A percentile compares a stretch with the other conserved stretches of the same genome.
Conservation (phyloP, 768 basidiomycete genomes). For the Russula emetica region DNA sequence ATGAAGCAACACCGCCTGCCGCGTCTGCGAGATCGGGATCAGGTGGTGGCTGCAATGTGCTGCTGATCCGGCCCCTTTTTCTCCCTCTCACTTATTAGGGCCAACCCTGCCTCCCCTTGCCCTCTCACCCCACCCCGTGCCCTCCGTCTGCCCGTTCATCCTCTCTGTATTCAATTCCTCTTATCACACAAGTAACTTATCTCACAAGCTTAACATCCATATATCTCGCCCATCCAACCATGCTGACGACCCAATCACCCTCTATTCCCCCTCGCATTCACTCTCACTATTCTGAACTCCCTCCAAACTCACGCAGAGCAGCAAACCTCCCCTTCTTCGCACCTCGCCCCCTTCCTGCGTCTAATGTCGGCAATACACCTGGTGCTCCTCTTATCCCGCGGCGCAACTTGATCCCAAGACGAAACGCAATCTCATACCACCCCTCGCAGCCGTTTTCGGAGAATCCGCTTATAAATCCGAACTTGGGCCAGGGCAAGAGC, state of each 20-base stretch:
- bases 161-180: conserved; percentile 3
- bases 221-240: conserved; percentile 11
- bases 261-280: conserved; percentile 21
- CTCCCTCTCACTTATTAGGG: conserved; percentile 5
- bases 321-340: conserved; percentile 27
- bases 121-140: background rate
- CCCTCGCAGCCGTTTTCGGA: conserved; percentile 15
- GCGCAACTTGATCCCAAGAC: conserved; percentile 13
- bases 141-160: background rate
- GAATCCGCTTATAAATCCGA: conserved; percentile 1
- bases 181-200: conserved; percentile 19
- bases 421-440: conserved; percentile 24
- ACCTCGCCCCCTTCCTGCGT: conserved; percentile 13
- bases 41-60: background rate
- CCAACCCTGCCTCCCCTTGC: background rate
- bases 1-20: background rate
- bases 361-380: conserved; percentile 3
- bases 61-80: conserved; percentile 22
- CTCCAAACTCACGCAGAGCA: conserved; percentile 28
- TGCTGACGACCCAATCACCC: conserved; percentile 27
- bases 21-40: conserved; percentile 8
- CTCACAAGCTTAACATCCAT: conserved; percentile 1
- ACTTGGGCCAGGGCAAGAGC: background rate
- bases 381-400: conserved; percentile 6
- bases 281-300: conserved; percentile 28